phyloP scores from a whole-genome alignment of 2,329 filamentous ascomycete species.

The Canariomyces notabilis region DNA sequence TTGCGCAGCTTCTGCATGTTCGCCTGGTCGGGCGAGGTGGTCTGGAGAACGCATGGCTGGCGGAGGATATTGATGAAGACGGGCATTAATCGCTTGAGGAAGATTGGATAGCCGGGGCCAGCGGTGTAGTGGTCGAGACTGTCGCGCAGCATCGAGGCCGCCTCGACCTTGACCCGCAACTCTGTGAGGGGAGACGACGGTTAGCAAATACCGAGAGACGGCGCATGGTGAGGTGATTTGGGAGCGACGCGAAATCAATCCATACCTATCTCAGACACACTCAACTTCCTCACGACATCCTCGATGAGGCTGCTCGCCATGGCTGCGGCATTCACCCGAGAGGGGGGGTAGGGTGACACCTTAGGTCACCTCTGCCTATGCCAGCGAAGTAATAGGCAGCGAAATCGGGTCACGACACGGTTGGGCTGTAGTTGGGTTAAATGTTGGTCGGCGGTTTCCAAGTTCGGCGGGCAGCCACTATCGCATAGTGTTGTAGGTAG shows the following conservation, averaged over 20 bases:
- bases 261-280: constrained; percentile 52
- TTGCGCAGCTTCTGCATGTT: constrained; percentile 72
- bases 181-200: constrained; percentile 47
- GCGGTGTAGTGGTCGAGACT: constrained; percentile 83
- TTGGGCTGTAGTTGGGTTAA: neutral
- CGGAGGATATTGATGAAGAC: constrained; percentile 81
- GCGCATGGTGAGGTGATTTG: neutral
- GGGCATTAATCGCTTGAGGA: constrained; percentile 83
- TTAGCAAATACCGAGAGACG: too few relatives aligned
- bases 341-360: constrained; percentile 23
- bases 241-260: constrained; percentile 13
- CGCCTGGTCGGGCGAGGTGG: constrained; percentile 79
- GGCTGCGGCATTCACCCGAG: constrained; percentile 44
- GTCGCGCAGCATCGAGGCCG: constrained; percentile 83
- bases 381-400: neutral
- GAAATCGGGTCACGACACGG: neutral
- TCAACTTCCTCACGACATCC: constrained; percentile 58
- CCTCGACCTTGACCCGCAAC: constrained; percentile 71
- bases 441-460: neutral
- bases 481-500: too few relatives aligned
- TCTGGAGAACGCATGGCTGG: constrained; percentile 85
- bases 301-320: constrained; percentile 60
- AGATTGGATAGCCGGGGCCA: constrained; percentile 69
- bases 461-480: neutral
- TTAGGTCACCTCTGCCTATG: constrained; percentile 22